Evolutionary conservation across 345 rosid genomes (phyloP).

Genomic region (Euphorbia pulcherrima): DNA sequence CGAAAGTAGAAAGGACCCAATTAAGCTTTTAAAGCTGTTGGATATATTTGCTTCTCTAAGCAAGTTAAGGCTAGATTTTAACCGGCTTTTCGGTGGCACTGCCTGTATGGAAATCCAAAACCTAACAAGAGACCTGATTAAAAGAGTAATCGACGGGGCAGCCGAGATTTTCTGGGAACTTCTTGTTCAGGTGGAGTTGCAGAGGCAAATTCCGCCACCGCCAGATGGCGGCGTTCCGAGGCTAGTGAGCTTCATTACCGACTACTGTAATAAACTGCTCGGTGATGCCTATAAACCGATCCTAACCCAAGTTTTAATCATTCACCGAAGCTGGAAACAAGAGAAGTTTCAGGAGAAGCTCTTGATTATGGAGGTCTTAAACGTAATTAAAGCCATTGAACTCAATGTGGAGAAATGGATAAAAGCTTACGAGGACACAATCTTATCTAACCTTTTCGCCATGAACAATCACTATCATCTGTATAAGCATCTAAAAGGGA

Average conservation of each 20-base stretch:
- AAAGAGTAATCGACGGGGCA: constrained; percentile 77
- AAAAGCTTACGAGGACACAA: constrained; percentile 63
- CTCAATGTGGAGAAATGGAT: constrained; percentile 73
- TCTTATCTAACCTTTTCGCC: constrained; percentile 63
- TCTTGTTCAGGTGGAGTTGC: constrained; percentile 80
- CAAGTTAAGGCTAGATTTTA: constrained; percentile 86
- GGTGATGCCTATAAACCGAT: constrained; percentile 79
- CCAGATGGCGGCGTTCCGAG: constrained; percentile 74
- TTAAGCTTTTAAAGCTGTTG: constrained; percentile 82
- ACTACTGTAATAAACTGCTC: constrained; percentile 80
- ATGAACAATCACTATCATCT: constrained; percentile 94
- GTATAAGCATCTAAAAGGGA: constrained; percentile 78
- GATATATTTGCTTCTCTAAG: constrained; percentile 83
- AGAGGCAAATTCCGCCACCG: constrained; percentile 77
- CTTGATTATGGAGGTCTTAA: constrained; percentile 60
- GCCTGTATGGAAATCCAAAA: constrained; percentile 92
- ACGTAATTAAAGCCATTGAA: constrained; percentile 65
- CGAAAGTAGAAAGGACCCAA: constrained; percentile 86
- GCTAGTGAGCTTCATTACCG: constrained; percentile 76
- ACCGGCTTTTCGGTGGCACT: constrained; percentile 91
- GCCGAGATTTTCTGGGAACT: constrained; percentile 97
- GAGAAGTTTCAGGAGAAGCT: constrained; percentile 85
- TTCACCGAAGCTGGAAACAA: constrained; percentile 91
- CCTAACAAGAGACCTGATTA: constrained; percentile 90
- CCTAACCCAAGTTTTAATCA: constrained; percentile 69